Percentiles rank a stretch among this genome's conserved stretches.
Evolutionary conservation across 2,329 filamentous ascomycete species (phyloP).

Genomic region (Pyrenophora graminea): DNA sequence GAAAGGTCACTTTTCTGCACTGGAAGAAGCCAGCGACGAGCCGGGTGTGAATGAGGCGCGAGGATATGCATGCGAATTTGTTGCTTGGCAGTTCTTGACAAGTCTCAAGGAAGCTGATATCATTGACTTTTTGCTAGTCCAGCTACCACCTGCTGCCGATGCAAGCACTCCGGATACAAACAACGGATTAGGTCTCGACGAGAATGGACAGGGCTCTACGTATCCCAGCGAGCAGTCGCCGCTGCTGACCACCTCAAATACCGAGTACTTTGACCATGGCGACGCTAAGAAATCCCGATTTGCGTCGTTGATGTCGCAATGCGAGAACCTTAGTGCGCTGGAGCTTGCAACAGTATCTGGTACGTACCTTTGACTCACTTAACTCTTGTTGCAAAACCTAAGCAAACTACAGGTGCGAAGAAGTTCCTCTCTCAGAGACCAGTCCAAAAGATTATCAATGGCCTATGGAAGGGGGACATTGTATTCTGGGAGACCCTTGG

Average conservation of each 20-base stretch:
- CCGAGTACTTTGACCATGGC: conserved; percentile 31
- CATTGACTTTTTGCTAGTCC: conserved; percentile 74
- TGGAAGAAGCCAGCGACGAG: conserved; percentile 61
- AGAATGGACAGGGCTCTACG: conserved; percentile 17
- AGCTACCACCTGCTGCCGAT: conserved; percentile 58
- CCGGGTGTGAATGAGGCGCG: conserved; percentile 69
- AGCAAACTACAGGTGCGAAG: conserved; percentile 60
- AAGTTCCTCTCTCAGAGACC: conserved; percentile 79
- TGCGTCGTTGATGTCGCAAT: conserved; percentile 69
- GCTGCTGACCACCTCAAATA: conserved; percentile 25
- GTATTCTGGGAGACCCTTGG: conserved; percentile 84
- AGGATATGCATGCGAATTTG: conserved; percentile 76
- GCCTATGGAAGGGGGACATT: conserved; percentile 81
- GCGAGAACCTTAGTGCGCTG: conserved; percentile 80
- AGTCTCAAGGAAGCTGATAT: conserved; percentile 73
- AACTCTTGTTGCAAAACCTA: not conserved
- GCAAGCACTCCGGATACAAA: conserved; percentile 19
- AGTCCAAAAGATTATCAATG: conserved; percentile 81
- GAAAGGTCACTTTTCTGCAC: conserved; percentile 72
- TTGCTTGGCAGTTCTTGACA: conserved; percentile 77
- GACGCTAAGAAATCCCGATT: conserved; percentile 49
- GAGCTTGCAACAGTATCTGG: conserved; percentile 82
- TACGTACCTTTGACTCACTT: not conserved
- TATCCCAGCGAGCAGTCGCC: conserved; percentile 31
- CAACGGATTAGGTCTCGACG: conserved; percentile 3